These are phyloP conservation scores for Scalesia atractyloides DNA, from an alignment of 129 eudicot species.

Conservation along the genomic window DNA sequence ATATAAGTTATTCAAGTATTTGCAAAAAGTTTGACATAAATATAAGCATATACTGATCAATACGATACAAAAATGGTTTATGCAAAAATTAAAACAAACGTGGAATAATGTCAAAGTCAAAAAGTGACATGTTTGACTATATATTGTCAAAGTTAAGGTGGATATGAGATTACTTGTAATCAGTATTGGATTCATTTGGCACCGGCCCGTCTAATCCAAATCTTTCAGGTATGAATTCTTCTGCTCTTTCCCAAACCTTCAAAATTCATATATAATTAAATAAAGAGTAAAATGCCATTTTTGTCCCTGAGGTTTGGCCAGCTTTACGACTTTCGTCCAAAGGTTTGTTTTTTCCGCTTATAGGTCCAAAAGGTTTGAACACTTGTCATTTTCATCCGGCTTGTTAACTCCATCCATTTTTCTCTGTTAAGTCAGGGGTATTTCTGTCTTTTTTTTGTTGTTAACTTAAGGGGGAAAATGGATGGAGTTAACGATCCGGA, in stretches of 20 bases:
- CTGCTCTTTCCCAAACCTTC: slow-evolving; percentile 96
- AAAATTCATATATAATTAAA: background rate
- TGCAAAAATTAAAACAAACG: background rate
- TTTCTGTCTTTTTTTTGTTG: too few relatives aligned
- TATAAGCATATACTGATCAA: background rate
- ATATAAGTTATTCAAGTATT: background rate
- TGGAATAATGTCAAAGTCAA: background rate
- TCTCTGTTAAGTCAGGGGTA: too few relatives aligned
- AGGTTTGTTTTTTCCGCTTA: too few relatives aligned
- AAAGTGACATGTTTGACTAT: background rate
- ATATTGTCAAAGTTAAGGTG: background rate
- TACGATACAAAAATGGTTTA: background rate
- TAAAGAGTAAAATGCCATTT: too few relatives aligned
- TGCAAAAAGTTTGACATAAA: background rate
- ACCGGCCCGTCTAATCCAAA: slow-evolving; percentile 79
- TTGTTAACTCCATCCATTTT: too few relatives aligned
- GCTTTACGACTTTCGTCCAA: too few relatives aligned
- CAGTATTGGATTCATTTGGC: slow-evolving; percentile 94
- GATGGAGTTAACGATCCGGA: too few relatives aligned
- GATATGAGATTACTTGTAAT: slow-evolving; percentile 58
- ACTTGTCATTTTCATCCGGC: too few relatives aligned
- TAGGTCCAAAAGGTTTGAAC: too few relatives aligned
- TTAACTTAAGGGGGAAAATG: too few relatives aligned
- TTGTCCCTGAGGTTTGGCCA: too few relatives aligned
- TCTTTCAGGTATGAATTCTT: slow-evolving; percentile 87